Conservation (phyloP, 2,329 filamentous ascomycete species). For the Coleophoma crateriformis region DNA sequence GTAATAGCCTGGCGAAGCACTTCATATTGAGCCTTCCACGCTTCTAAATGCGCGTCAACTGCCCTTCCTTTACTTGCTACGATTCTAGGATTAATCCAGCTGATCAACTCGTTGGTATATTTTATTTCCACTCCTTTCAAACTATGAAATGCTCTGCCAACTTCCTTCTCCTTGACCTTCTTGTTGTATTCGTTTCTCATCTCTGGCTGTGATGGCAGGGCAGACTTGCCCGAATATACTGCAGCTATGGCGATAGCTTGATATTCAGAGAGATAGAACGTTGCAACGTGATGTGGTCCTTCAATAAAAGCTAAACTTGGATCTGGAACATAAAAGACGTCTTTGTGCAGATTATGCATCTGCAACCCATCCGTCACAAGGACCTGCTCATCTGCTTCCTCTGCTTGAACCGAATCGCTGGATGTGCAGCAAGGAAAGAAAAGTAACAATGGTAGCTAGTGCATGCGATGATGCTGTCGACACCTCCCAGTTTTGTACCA, state of each 20-base stretch:
- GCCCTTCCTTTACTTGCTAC: constrained; percentile 7
- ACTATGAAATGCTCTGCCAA: constrained; percentile 37
- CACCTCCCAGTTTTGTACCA: constrained; percentile 43
- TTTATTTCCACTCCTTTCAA: constrained; percentile 22
- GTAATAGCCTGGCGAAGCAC: no score
- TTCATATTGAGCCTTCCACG: constrained; percentile 6
- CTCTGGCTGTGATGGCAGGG: constrained; percentile 27
- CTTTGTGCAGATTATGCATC: constrained; percentile 44
- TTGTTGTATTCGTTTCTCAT: constrained; percentile 35
- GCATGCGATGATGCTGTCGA: constrained; percentile 58
- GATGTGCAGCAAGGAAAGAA: constrained; percentile 51
- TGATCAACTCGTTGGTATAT: constrained; percentile 15
- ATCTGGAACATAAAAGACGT: constrained; percentile 46
- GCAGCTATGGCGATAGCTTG: constrained; percentile 40
- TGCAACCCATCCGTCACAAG: constrained; percentile 45
- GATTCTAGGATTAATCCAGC: constrained; percentile 10
- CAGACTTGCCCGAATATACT: constrained; percentile 31
- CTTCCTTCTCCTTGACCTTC: constrained; percentile 30
- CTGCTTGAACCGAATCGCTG: constrained; percentile 28
- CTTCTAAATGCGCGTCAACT: constrained; percentile 10
- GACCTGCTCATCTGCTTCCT: constrained; percentile 43
- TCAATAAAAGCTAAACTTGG: constrained; percentile 39
- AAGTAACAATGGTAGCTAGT: constrained; percentile 66
- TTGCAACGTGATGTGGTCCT: constrained; percentile 40
- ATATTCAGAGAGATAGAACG: constrained; percentile 44